Percentiles rank a stretch among this genome's conserved stretches.
Evolutionary conservation across 805 yeast genomes (phyloP).

Genomic region (Pichia kluyveri): DNA sequence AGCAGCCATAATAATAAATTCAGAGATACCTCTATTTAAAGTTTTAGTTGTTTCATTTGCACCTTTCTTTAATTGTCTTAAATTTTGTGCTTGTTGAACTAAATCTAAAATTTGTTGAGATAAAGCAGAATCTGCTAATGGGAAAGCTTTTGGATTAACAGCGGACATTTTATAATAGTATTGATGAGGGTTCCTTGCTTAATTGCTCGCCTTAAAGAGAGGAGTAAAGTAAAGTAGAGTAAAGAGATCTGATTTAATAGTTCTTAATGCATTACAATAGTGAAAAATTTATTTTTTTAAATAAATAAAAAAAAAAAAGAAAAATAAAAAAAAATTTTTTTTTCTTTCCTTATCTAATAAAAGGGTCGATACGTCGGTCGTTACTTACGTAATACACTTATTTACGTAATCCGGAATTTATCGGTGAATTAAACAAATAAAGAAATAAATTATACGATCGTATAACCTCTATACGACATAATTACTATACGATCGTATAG

Average conservation of each 20-base stretch:
- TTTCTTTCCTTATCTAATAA: too few relatives aligned
- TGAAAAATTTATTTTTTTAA: too few relatives aligned
- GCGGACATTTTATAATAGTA: slow-evolving; percentile 57
- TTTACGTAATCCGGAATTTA: too few relatives aligned
- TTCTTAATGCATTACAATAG: too few relatives aligned
- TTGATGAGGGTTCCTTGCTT: slow-evolving; percentile 44
- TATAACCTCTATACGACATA: too few relatives aligned
- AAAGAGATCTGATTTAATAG: not conserved
- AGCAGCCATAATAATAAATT: slow-evolving; percentile 99
- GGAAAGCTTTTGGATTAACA: slow-evolving; percentile 98
- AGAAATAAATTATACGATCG: too few relatives aligned
- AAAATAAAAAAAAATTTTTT: too few relatives aligned
- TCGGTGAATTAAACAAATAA: too few relatives aligned
- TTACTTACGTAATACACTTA: too few relatives aligned
- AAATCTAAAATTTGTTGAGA: slow-evolving; percentile 96
- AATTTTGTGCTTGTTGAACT: slow-evolving; percentile 94
- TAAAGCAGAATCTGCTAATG: slow-evolving; percentile 92
- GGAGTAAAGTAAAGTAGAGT: not conserved
- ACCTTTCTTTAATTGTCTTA: slow-evolving; percentile 98
- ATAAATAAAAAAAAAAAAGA: too few relatives aligned
- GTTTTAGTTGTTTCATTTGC: slow-evolving; percentile 99
- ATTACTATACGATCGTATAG: too few relatives aligned
- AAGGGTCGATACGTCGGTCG: too few relatives aligned
- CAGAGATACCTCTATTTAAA: slow-evolving; percentile 98
- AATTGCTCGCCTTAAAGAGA: slow-evolving; percentile 30